These are phyloP conservation scores for Capsaspora owczarzaki DNA, from an alignment of 78 protist species.

Conservation along the genomic window DNA sequence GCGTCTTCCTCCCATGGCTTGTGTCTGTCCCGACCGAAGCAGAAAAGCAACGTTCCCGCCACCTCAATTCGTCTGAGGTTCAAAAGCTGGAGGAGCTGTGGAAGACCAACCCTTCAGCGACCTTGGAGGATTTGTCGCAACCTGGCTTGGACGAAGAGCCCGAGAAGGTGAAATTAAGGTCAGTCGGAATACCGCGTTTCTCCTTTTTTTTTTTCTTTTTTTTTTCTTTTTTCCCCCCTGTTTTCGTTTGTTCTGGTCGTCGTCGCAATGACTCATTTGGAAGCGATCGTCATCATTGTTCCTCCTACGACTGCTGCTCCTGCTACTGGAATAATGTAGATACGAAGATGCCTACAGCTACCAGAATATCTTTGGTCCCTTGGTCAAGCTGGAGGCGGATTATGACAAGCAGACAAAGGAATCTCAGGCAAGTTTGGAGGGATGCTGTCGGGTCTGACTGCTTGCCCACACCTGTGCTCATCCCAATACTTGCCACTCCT, in stretches of 20 bases:
- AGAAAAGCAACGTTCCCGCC: constrained; percentile 69
- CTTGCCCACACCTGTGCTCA: too few relatives aligned
- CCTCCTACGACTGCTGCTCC: too few relatives aligned
- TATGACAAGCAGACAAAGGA: constrained; percentile 72
- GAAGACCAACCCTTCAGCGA: constrained; percentile 55
- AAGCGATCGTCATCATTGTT: too few relatives aligned
- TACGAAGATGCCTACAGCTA: constrained; percentile 90
- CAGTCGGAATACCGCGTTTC: background rate
- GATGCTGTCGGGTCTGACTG: background rate
- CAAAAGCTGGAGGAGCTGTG: constrained; percentile 88
- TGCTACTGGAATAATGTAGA: too few relatives aligned
- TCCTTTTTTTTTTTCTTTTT: background rate
- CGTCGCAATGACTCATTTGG: background rate
- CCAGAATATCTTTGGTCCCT: constrained; percentile 75
- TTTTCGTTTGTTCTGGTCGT: background rate
- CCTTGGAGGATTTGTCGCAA: constrained; percentile 45
- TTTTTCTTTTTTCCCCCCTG: background rate
- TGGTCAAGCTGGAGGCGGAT: constrained; percentile 87
- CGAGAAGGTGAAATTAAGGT: constrained; percentile 13
- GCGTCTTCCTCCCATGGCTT: constrained; percentile 79
- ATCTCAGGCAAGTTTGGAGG: too few relatives aligned
- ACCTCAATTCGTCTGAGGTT: constrained; percentile 60
- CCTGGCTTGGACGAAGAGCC: constrained; percentile 31
- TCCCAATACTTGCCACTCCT: too few relatives aligned
- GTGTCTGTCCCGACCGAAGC: constrained; percentile 73